Conservation (phyloP, 306 rosid species). For the Cucumis hystrix region DNA sequence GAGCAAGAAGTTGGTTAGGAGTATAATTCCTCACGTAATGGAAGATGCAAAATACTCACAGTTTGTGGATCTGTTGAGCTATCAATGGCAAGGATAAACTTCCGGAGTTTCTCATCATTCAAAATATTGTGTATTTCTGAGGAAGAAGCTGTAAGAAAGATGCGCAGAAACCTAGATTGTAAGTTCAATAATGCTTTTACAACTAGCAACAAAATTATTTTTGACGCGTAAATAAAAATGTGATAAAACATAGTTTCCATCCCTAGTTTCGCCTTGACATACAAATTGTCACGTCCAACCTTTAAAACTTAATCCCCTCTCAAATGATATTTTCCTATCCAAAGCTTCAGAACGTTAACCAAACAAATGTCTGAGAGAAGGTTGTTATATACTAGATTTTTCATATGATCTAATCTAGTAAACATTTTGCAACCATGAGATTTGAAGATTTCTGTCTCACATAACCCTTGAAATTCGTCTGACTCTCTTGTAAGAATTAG, state of each 20-base stretch:
- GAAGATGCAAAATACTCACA: no score
- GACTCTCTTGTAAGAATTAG: background rate
- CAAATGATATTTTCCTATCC: background rate
- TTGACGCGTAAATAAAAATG: background rate
- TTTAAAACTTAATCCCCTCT: background rate
- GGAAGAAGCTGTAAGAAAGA: slow-evolving; percentile 56
- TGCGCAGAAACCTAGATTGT: background rate
- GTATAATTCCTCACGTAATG: no score
- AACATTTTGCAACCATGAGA: background rate
- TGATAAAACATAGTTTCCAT: background rate
- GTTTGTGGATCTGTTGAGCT: slow-evolving; percentile 10
- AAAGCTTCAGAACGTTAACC: background rate
- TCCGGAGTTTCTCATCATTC: slow-evolving; percentile 48
- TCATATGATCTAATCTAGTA: background rate
- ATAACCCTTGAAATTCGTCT: background rate
- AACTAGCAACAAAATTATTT: background rate
- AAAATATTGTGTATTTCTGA: slow-evolving; percentile 44
- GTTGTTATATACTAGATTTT: background rate
- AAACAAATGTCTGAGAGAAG: background rate
- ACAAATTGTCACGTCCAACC: background rate
- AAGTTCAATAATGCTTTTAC: background rate
- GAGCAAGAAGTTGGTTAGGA: no score
- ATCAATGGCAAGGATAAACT: slow-evolving; percentile 36
- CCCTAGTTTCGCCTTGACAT: background rate
- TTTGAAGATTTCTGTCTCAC: background rate